Evolutionary conservation across 2,329 filamentous ascomycete genomes (phyloP), one percentile per base, ranked within the genome.

Genomic region (Bipolaris oryzae): DNA sequence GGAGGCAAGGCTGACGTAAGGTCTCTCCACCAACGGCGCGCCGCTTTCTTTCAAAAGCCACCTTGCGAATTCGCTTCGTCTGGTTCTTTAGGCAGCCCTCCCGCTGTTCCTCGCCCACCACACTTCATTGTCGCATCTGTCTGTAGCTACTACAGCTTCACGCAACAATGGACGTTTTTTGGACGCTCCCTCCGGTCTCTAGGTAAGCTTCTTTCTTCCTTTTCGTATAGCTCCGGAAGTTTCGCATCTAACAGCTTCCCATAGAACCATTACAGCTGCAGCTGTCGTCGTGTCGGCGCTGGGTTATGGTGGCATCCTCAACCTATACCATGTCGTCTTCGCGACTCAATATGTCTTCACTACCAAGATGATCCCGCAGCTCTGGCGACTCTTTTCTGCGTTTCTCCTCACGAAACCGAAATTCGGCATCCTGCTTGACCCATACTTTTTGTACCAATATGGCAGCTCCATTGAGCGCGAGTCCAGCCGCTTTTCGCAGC

Each of bases 381-480:
- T 87, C 62, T 89, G 86, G 85, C 81, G 86, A 45, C 62, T 86
- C 11, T 73, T 82, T 53, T 84, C 85, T 2, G 76, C 83, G 10
- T 88, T 88, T 73, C 74, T 87, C 57, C 77, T 88, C 60, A 87
- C 85, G 7, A 81, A 83, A 47, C 76, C 78, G 10, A 76, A 79
- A 37, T 71, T 87, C 59, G 76, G 78, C 45, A 85, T 92, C 64
- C 71, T 92, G 53, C 80, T 92, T 72, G 89, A 93, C 74, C 87
- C 90, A 41, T 92, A 91, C 78, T 89, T 91, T 70, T 74, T 95
- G 63, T 96, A 89, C 79, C 88, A 85, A 62, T 96, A 95, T 78
- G 80, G 89, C 67, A 89, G 85, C 72, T 84, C 87, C 63, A 80
- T 96, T 47, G 93, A 96, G 80, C 83, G 78, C 39, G 83, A 84